Evolutionary conservation across 495 filamentous ascomycete species (phyloP), one percentile per base, ranked within the genome.

Genomic region (Tuber magnatum): DNA sequence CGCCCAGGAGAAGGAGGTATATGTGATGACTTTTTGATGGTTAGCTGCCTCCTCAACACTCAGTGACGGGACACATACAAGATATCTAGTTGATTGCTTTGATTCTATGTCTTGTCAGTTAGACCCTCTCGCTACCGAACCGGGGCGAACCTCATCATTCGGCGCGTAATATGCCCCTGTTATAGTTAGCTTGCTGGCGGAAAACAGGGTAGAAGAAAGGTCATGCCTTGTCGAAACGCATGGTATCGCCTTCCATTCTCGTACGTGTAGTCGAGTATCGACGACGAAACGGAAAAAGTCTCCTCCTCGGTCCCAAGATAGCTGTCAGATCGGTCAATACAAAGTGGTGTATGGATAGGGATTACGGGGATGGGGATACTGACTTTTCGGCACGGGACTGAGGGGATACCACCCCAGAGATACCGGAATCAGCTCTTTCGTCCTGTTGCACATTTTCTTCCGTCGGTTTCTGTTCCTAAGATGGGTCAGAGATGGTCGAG

Each of bases 241-340:
- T 92, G 90, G 80, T 92, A 92, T 68, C 90, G 85, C 65, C 90
- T 84, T 32, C 91, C 91, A 79, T 92, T 92, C 80, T 92, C 90
- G 74, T 85, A 87, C 41, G 85, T 82, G 77, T 87, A 91, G 74
- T 90, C 84, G 72, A 85, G 84, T 32, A 90, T 82, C 32, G 84
- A 86, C 20, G 86, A 87, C 8, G 85, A 82, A 35, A 90, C 69
- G 3, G 87, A 88, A 6, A 80, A 75, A 22, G 79, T 80, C 0
- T 80, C 79, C 38, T 80, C 77, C 40, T 77, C 78, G 16, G 77
- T 78, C 72, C 76, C 77, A 72, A 79, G 69, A 56, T 79, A 79
- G 68, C 77, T 79, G 43, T 38, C 39, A 42, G 28, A 40, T 56
- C 38, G 44, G 32, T 44, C 61, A 69, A n/a, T 70, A 72, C 41